These are phyloP conservation scores for Phytophthora sp. DNA, from an alignment of 352 stramenopile species.

Conservation along the genomic window DNA sequence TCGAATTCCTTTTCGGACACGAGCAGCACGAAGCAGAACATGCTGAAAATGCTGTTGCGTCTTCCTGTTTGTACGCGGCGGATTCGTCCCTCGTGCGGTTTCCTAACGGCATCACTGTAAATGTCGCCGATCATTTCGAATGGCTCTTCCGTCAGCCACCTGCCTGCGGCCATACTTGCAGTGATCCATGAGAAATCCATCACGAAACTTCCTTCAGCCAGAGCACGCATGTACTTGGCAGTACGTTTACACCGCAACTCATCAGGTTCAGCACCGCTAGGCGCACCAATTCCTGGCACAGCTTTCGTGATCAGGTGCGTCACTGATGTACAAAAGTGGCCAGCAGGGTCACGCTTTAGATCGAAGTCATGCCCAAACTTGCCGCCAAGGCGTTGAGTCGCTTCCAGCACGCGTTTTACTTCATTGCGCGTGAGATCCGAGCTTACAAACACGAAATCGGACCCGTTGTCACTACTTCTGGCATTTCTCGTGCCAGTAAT, in stretches of 20 bases:
- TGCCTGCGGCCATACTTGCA: constrained; percentile 60
- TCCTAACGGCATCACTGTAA: constrained; percentile 73
- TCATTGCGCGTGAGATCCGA: constrained; percentile 67
- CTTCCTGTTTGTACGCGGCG: constrained; percentile 48
- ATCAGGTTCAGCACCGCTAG: not conserved
- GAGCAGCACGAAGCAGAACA: constrained; percentile 80
- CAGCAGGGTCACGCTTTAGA: constrained; percentile 50
- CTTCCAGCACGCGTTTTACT: constrained; percentile 56
- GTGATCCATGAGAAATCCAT: constrained; percentile 82
- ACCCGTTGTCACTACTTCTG: not conserved
- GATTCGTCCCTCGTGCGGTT: constrained; percentile 71
- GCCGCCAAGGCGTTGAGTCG: constrained; percentile 65
- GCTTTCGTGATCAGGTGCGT: constrained; percentile 83
- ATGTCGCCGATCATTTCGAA: constrained; percentile 86
- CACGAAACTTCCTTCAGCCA: constrained; percentile 76
- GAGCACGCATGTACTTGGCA: constrained; percentile 86
- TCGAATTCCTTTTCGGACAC: constrained; percentile 74
- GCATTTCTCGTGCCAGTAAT: constrained; percentile 3
- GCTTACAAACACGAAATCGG: constrained; percentile 60
- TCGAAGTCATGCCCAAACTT: constrained; percentile 82
- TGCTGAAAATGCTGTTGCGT: constrained; percentile 79
- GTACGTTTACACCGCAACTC: constrained; percentile 78
- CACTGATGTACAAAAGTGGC: constrained; percentile 57
- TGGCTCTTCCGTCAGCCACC: constrained; percentile 72
- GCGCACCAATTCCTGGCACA: constrained; percentile 30